A percentile compares a stretch with the other conserved stretches of the same genome.
Conservation (phyloP, 139 green algal genomes). For the Prasinococcaceae sp. region DNA sequence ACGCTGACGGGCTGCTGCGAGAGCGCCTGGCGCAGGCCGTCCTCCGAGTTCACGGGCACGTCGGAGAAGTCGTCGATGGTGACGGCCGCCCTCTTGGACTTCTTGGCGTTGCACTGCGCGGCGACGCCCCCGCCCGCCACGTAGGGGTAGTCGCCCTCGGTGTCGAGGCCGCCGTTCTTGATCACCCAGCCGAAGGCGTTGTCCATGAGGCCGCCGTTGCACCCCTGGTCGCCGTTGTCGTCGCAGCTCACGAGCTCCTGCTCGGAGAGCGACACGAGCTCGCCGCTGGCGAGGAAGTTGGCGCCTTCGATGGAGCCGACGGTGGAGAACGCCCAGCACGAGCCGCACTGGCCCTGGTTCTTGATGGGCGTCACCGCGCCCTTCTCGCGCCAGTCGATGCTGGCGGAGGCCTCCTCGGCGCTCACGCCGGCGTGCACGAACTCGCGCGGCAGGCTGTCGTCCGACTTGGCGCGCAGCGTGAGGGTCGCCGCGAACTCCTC, state of each 20-base stretch:
- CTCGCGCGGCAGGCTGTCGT: too few relatives aligned
- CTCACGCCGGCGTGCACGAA: slow-evolving; percentile 10
- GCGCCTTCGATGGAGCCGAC: slow-evolving; percentile 82
- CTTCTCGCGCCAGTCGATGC: slow-evolving; percentile 49
- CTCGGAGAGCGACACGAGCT: slow-evolving; percentile 72
- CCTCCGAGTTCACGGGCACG: slow-evolving; percentile 50
- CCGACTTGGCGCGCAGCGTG: too few relatives aligned
- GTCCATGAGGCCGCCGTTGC: slow-evolving; percentile 91
- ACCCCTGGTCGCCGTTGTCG: slow-evolving; percentile 40
- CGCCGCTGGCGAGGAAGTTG: slow-evolving; percentile 67
- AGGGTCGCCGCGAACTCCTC: slow-evolving; percentile 39
- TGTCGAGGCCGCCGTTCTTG: slow-evolving; percentile 81
- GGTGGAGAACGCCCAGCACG: slow-evolving; percentile 91
- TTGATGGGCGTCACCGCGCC: slow-evolving; percentile 41
- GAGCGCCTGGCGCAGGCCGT: slow-evolving; percentile 41
- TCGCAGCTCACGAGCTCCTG: slow-evolving; percentile 88
- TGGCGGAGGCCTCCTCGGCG: slow-evolving; percentile 22
- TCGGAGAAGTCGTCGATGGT: slow-evolving; percentile 76
- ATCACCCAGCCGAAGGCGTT: slow-evolving; percentile 82
- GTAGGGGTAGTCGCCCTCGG: slow-evolving; percentile 83
- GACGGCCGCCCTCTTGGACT: too few relatives aligned
- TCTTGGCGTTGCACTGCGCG: too few relatives aligned
- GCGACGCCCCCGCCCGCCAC: too few relatives aligned
- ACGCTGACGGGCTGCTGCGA: slow-evolving; percentile 71
- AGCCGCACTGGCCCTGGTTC: slow-evolving; percentile 61